A percentile compares a stretch with the other conserved stretches of the same genome.
phyloP scores from a whole-genome alignment of 768 basidiomycete genomes.

The Termitomyces sp. region DNA sequence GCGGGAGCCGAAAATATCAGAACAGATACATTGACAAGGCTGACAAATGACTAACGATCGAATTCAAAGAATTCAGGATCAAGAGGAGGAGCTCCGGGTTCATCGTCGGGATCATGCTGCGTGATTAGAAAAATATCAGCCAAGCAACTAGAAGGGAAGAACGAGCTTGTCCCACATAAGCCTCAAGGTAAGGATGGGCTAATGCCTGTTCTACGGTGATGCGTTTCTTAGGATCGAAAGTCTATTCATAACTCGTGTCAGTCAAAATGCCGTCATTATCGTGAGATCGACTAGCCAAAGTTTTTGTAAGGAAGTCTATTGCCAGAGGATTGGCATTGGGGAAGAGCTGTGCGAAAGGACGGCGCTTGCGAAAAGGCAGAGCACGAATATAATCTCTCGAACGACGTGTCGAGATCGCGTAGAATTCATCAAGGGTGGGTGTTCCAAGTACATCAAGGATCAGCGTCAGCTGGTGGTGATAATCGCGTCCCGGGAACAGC shows the following conservation, averaged over 20 bases:
- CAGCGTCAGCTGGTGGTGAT: constrained; percentile 92
- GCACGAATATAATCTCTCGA: constrained; percentile 95
- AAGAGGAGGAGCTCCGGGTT: constrained; percentile 92
- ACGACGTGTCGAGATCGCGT: constrained; percentile 88
- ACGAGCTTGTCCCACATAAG: constrained; percentile 57
- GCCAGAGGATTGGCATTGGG: constrained; percentile 84
- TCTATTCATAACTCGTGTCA: constrained; percentile 35
- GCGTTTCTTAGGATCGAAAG: constrained; percentile 97
- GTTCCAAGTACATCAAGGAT: constrained; percentile 97
- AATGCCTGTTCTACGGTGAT: constrained; percentile 92
- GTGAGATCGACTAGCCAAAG: constrained; percentile 45
- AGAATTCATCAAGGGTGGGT: constrained; percentile 95
- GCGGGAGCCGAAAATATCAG: constrained; percentile 2
- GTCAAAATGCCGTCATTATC: neutral
- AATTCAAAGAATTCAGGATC: constrained; percentile 97
- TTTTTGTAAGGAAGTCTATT: constrained; percentile 67
- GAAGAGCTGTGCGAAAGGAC: constrained; percentile 79
- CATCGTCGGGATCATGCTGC: constrained; percentile 93
- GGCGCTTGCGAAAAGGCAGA: constrained; percentile 86
- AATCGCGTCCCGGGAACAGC: constrained; percentile 93
- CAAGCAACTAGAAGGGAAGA: neutral
- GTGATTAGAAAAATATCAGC: constrained; percentile 1
- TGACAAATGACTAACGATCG: constrained; percentile 55
- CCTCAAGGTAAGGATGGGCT: constrained; percentile 91
- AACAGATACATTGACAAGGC: neutral